Base-by-base conservation (phyloP, 805 yeast species). In the Saccharomycopsis oosterbeekiorum region DNA sequence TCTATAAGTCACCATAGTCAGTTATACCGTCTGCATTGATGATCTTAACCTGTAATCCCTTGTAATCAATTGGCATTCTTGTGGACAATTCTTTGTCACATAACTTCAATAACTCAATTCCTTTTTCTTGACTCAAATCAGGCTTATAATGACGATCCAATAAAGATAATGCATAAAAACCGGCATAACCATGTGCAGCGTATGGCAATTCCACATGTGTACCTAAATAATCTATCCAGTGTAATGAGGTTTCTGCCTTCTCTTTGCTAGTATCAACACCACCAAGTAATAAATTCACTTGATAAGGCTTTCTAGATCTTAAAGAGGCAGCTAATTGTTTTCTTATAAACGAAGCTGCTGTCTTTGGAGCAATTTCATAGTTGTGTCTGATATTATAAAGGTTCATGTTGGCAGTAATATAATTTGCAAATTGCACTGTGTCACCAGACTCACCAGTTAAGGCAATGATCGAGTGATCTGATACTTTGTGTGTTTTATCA, bases 171-270 rank as follows among this genome's bases (percentile, higher is more conserved):
- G 96, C 85, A 73, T 94, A 94, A 74, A 93, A 94, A 1, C 96
- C 96, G n/a, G 98, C 96, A 70, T 94, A 94, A 12, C 99, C 99
- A 72, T 94, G 99, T 1, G 98, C 98, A 17, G 96, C 97, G 71
- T 94, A 94, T 15, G 99, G 98, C 62, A 94, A 78, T 64, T 86
- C 89, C 15, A 86, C 96, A 66, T 86, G 84, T 1, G 99, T 89
- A 8, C 99, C 99, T 66, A 94, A 76, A 73, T 94, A 94, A 72
- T 94, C 99, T 67, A 94, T 88, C 86, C 93, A 90, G 70, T 88
- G 85, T 68, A 94, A 79, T 58, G 81, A 76, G 1, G 64, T 57
- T 21, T 55, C 58, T 47, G 97, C 90, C 63, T 75, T 77, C 50
- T 78, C 73, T 8, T 77, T 78, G 65, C 79, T 81, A 15, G 75